Conservation (phyloP, 495 filamentous ascomycete genomes). For the Aspergillus bridgeri region DNA sequence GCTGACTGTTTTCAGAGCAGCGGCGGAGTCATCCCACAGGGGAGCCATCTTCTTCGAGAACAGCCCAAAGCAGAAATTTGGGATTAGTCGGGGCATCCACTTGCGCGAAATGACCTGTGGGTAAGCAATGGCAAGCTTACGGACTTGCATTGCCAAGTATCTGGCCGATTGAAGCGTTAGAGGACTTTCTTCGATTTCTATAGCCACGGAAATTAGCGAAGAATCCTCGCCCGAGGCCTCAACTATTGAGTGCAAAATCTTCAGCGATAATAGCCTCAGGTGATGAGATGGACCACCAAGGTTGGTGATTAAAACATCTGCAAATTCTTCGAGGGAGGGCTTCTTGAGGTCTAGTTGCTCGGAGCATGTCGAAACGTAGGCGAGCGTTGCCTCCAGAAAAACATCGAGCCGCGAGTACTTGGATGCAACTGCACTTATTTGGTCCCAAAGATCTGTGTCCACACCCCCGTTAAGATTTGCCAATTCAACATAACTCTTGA, state of each 20-base stretch:
- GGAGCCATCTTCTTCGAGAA: slow-evolving; percentile 78
- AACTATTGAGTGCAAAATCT: slow-evolving; percentile 50
- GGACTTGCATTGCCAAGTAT: slow-evolving; percentile 75
- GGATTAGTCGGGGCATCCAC: slow-evolving; percentile 69
- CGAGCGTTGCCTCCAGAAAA: slow-evolving; percentile 64
- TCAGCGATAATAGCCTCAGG: slow-evolving; percentile 66
- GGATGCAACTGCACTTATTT: slow-evolving; percentile 58
- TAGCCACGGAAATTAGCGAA: slow-evolving; percentile 45
- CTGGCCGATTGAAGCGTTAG: slow-evolving; percentile 71
- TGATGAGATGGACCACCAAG: slow-evolving; percentile 68
- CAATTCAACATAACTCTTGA: slow-evolving; percentile 45
- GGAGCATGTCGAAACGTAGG: slow-evolving; percentile 53
- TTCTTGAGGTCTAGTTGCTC: slow-evolving; percentile 40
- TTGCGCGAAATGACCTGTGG: slow-evolving; percentile 47
- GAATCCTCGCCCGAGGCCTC: slow-evolving; percentile 35
- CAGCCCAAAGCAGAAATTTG: slow-evolving; percentile 83
- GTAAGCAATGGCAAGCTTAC: slow-evolving; percentile 67
- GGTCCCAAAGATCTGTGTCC: slow-evolving; percentile 52
- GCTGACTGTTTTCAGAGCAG: slow-evolving; percentile 70
- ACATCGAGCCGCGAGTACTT: slow-evolving; percentile 57
- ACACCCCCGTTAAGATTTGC: slow-evolving; percentile 29
- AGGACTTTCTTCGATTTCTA: slow-evolving; percentile 74
- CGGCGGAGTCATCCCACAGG: slow-evolving; percentile 78
- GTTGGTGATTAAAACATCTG: slow-evolving; percentile 62
- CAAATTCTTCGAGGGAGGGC: slow-evolving; percentile 50